A percentile compares a stretch with the other conserved stretches of the same genome.
Conservation (phyloP, 495 filamentous ascomycete species). For the Usnea hakonensis region DNA sequence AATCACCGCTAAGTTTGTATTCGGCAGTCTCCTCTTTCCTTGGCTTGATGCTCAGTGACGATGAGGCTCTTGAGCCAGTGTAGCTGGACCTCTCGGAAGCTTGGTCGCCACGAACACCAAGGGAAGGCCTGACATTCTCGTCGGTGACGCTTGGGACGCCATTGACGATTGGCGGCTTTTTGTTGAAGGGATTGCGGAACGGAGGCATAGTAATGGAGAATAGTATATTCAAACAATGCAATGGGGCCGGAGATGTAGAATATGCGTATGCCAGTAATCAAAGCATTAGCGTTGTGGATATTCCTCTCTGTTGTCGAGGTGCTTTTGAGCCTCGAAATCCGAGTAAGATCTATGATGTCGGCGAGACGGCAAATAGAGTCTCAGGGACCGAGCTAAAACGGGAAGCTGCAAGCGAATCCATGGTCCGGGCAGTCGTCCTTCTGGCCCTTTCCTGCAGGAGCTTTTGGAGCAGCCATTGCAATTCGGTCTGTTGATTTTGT, state of each 20-base stretch:
- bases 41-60: constrained; percentile 55
- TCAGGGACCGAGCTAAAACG: background rate
- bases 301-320: background rate
- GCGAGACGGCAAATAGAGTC: background rate
- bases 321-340: background rate
- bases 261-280: background rate
- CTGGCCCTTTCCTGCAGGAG: background rate
- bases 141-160: constrained; percentile 37
- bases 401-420: background rate
- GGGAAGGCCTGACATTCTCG: constrained; percentile 47
- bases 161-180: constrained; percentile 45
- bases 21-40: constrained; percentile 55
- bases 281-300: background rate
- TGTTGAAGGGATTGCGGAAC: constrained; percentile 68
- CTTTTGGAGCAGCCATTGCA: background rate
- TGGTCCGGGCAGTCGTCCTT: no score
- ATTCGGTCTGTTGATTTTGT: no score
- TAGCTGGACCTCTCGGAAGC: constrained; percentile 37
- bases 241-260: background rate
- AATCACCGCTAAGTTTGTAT: constrained; percentile 76
- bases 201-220: constrained; percentile 48
- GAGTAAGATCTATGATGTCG: background rate
- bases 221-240: constrained; percentile 5
- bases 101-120: constrained; percentile 42
- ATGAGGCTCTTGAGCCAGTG: constrained; percentile 47